Evolutionary conservation across 805 yeast genomes (phyloP).

Genomic region (Cephaloascus fragrans): DNA sequence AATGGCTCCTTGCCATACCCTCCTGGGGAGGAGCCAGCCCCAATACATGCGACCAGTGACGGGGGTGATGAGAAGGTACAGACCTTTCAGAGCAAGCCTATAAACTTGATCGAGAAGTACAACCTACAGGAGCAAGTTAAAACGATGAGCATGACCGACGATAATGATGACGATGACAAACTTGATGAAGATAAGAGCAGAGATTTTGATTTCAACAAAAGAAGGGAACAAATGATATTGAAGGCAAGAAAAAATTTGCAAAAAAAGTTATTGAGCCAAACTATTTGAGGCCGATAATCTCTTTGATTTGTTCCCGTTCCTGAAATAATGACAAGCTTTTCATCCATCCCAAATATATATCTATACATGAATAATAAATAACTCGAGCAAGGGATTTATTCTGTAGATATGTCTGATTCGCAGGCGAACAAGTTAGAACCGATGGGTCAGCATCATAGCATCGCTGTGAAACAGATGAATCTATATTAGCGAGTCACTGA

Average conservation of each 20-base stretch:
- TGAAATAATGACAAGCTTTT: too few relatives aligned
- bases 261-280: constrained; percentile 5
- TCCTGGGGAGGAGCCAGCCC: constrained; percentile 17
- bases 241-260: constrained; percentile 40
- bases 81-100: constrained; percentile 8
- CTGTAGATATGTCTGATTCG: too few relatives aligned
- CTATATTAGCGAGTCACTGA: too few relatives aligned
- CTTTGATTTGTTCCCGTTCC: too few relatives aligned
- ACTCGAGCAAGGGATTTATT: too few relatives aligned
- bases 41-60: constrained; percentile 2
- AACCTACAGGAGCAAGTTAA: constrained; percentile 19
- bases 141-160: constrained; percentile 7
- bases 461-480: too few relatives aligned
- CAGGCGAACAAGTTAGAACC: too few relatives aligned
- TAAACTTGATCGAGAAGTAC: constrained; percentile 30
- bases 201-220: constrained; percentile 14
- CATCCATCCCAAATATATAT: too few relatives aligned
- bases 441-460: too few relatives aligned
- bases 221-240: constrained; percentile 29
- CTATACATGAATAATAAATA: too few relatives aligned
- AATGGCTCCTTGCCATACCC: constrained; percentile 54
- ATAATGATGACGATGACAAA: constrained; percentile 18
- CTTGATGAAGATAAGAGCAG: constrained; percentile 11
- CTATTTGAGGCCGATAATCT: too few relatives aligned
- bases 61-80: neutral